Conservation (phyloP, 805 yeast genomes). For the Zygotorulaspora florentina region DNA sequence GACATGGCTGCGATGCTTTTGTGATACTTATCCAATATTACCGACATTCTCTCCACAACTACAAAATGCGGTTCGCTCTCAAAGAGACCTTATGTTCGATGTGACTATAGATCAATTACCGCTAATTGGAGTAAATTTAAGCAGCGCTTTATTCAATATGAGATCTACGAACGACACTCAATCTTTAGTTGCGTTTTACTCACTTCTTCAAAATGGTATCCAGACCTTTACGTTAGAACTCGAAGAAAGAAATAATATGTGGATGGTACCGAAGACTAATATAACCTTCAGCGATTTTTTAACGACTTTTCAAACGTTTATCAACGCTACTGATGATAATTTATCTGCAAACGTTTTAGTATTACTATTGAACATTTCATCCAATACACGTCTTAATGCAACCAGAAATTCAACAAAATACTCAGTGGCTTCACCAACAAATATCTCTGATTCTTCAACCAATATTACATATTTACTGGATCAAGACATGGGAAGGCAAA, state of each 20-base stretch:
- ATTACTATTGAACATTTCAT: conserved; percentile 37
- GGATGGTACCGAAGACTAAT: conserved; percentile 18
- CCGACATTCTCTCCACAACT: conserved; percentile 31
- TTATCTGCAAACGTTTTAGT: conserved; percentile 43
- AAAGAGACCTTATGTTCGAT: conserved; percentile 44
- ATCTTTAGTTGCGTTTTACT: conserved; percentile 29
- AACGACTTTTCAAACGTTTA: conserved; percentile 32
- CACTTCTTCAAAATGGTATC: conserved; percentile 43
- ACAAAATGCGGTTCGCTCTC: conserved; percentile 40
- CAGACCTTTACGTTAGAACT: conserved; percentile 49
- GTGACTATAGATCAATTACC: conserved; percentile 39
- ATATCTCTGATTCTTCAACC: neutral
- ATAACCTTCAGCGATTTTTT: conserved; percentile 29
- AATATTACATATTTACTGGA: conserved; percentile 25
- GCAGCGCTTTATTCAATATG: conserved; percentile 28
- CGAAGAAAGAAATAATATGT: conserved; percentile 48
- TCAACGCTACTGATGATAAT: conserved; percentile 42
- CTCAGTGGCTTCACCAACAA: conserved; percentile 10
- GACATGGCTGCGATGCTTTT: conserved; percentile 5
- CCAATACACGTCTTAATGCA: conserved; percentile 1
- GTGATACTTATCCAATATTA: neutral
- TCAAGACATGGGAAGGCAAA: conserved; percentile 12
- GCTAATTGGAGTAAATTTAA: conserved; percentile 39
- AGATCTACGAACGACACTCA: conserved; percentile 32
- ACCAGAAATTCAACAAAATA: conserved; percentile 15